A percentile compares a stretch with the other conserved stretches of the same genome.
Evolutionary conservation across 768 basidiomycete genomes (phyloP).

Genomic region (Serendipita indica): DNA sequence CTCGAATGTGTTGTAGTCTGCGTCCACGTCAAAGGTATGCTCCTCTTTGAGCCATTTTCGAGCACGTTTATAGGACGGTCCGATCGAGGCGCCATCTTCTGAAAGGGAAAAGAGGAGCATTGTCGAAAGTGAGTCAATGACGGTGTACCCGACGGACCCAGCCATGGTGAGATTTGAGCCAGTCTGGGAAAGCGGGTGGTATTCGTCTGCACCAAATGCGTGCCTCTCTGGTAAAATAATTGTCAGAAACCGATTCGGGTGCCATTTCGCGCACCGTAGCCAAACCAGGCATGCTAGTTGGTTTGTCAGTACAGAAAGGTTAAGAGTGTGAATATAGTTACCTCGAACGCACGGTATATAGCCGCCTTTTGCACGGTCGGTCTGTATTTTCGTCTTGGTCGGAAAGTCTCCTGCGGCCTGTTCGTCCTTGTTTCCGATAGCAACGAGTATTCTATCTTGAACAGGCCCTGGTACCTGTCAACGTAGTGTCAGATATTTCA

Average conservation of each 20-base stretch:
- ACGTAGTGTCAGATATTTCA: not conserved
- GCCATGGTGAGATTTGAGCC: conserved; percentile 61
- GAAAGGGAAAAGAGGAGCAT: conserved; percentile 73
- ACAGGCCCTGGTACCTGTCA: not conserved
- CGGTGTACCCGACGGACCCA: conserved; percentile 76
- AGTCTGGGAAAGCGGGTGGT: conserved; percentile 60
- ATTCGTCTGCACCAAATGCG: conserved; percentile 87
- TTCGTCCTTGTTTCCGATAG: not conserved
- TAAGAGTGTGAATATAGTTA: conserved; percentile 22
- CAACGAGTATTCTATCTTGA: conserved; percentile 1
- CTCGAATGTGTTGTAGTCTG: conserved; percentile 79
- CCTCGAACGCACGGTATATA: conserved; percentile 66
- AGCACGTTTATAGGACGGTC: conserved; percentile 41
- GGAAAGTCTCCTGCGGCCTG: not conserved
- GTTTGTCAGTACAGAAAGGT: not conserved
- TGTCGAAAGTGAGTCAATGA: conserved; percentile 77
- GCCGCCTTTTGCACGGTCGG: conserved; percentile 54
- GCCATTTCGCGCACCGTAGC: conserved; percentile 55
- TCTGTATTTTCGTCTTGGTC: not conserved
- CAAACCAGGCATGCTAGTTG: conserved; percentile 63
- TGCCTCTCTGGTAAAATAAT: conserved; percentile 46
- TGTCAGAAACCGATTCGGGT: conserved; percentile 14
- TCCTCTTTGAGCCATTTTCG: conserved; percentile 58
- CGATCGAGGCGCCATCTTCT: conserved; percentile 34
- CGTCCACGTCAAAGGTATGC: conserved; percentile 65